Percentiles rank a stretch among this genome's conserved stretches.
Evolutionary conservation across 148 eudicot species (phyloP).

Genomic region (Rhododendron griersonianum): DNA sequence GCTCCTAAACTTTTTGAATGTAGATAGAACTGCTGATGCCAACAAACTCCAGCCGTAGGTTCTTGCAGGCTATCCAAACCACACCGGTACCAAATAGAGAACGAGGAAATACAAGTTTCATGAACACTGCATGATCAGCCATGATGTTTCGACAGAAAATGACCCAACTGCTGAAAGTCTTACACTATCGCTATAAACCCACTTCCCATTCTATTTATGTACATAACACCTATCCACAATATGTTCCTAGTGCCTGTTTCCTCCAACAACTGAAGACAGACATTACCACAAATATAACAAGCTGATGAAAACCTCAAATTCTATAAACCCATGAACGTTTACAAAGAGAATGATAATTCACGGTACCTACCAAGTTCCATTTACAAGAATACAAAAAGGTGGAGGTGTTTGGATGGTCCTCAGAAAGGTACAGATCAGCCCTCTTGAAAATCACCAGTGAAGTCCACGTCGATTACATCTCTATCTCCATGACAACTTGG

Average conservation of each 20-base stretch:
- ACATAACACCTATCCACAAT: neutral
- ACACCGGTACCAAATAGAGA: neutral
- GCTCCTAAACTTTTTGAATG: too few relatives aligned
- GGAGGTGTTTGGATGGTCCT: neutral
- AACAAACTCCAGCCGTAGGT: neutral
- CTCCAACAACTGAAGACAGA: neutral
- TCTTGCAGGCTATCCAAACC: neutral
- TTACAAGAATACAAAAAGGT: neutral
- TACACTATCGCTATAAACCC: neutral
- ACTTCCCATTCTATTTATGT: neutral
- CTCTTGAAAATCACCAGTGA: neutral
- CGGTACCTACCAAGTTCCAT: too few relatives aligned
- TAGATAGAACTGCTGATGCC: too few relatives aligned
- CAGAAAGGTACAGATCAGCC: neutral
- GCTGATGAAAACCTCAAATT: too few relatives aligned
- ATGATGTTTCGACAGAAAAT: neutral
- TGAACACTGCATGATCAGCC: neutral
- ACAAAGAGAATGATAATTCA: too few relatives aligned
- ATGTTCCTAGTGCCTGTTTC: neutral
- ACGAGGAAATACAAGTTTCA: neutral
- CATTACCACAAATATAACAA: too few relatives aligned
- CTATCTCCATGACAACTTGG: slow-evolving; percentile 65
- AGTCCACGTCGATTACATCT: slow-evolving; percentile 53
- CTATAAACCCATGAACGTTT: too few relatives aligned
- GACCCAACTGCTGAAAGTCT: too few relatives aligned